These are phyloP conservation scores for Chrysanthemum seticuspe DNA, from an alignment of 129 eudicot genomes.

Conservation along the genomic window DNA sequence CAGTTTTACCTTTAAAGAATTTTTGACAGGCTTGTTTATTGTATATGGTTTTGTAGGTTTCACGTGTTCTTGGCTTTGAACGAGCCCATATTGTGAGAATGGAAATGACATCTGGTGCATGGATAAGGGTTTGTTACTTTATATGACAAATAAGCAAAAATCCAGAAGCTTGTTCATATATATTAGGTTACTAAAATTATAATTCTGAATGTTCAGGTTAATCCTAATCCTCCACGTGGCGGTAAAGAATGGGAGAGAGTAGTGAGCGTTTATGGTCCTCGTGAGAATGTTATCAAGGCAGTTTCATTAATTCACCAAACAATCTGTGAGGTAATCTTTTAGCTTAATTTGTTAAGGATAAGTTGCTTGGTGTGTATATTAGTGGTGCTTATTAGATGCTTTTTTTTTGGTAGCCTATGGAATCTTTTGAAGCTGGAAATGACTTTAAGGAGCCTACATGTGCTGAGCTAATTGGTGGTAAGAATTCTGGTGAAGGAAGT, in stretches of 20 bases:
- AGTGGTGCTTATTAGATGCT: background rate
- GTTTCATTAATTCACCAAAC: constrained; percentile 8
- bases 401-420: constrained; percentile 17
- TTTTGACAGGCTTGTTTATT: too few species aligned
- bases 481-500: constrained; percentile 3
- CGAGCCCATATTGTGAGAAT: background rate
- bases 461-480: constrained; percentile 16
- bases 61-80: constrained; percentile 1
- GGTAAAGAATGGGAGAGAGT: constrained; percentile 19
- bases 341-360: constrained; percentile 5
- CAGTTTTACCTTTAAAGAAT: background rate
- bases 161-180: background rate
- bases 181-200: background rate
- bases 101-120: constrained; percentile 23
- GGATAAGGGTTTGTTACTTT: constrained; percentile 20
- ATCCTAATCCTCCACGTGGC: constrained; percentile 15
- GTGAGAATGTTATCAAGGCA: constrained; percentile 20
- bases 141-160: background rate
- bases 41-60: constrained; percentile 12
- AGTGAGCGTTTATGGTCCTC: constrained; percentile 24
- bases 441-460: constrained; percentile 15
- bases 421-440: constrained; percentile 11
- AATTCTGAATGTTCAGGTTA: constrained; percentile 14
- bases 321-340: constrained; percentile 16
- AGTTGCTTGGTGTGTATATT: background rate